Evolutionary conservation across 257 asterid genomes (phyloP).

Genomic region (Plantago ovata): DNA sequence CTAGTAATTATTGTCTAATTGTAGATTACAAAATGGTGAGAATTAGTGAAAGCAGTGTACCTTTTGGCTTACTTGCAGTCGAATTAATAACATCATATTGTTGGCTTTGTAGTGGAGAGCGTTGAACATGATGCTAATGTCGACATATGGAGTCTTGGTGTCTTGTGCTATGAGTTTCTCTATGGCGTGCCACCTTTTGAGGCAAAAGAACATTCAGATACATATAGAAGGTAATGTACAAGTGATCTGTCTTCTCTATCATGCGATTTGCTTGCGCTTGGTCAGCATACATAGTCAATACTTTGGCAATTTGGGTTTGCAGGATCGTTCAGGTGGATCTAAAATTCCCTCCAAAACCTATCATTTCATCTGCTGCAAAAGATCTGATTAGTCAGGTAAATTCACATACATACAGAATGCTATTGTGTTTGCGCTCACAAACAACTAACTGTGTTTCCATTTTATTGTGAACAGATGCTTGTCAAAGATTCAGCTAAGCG

Average conservation of each 20-base stretch:
- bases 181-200: slow-evolving; percentile 96
- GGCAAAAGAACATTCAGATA: slow-evolving; percentile 92
- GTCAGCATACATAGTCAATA: background rate
- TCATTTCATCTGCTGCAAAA: slow-evolving; percentile 81
- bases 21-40: too few relatives aligned
- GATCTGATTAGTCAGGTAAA: slow-evolving; percentile 85
- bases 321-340: slow-evolving; percentile 95
- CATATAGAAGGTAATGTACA: slow-evolving; percentile 68
- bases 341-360: slow-evolving; percentile 82
- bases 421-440: too few relatives aligned
- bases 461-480: slow-evolving; percentile 57
- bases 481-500: slow-evolving; percentile 83
- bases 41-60: too few relatives aligned
- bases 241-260: too few relatives aligned
- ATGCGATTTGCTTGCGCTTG: too few relatives aligned
- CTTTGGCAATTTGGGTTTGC: slow-evolving; percentile 12
- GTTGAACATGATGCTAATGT: slow-evolving; percentile 93
- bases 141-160: slow-evolving; percentile 97
- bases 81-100: background rate
- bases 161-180: slow-evolving; percentile 89
- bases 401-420: too few relatives aligned
- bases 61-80: background rate
- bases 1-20: too few relatives aligned
- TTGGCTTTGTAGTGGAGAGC: slow-evolving; percentile 66
- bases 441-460: background rate